Percentiles rank a stretch among this genome's conserved stretches.
Conservation (phyloP, 345 rosid genomes). For the Clausena lansium region DNA sequence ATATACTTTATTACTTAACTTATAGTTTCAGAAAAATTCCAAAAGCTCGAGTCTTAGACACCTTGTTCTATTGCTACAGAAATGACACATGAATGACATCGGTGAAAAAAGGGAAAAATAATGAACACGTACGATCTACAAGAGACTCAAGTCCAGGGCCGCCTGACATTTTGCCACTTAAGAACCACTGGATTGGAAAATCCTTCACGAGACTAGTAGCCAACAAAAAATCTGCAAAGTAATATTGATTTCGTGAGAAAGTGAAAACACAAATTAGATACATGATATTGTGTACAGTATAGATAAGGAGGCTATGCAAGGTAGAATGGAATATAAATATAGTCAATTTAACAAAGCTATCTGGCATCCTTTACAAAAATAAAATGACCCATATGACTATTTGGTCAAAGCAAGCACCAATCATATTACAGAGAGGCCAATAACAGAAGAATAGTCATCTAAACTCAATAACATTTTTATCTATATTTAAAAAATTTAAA, state of each 20-base stretch:
- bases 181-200: neutral
- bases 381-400: neutral
- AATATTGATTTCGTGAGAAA: neutral
- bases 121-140: constrained; percentile 60
- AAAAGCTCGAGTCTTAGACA: neutral
- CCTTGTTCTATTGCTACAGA: too few relatives aligned
- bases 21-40: neutral
- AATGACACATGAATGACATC: neutral
- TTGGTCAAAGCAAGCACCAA: neutral
- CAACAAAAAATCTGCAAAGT: constrained; percentile 10
- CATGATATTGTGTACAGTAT: neutral
- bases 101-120: neutral
- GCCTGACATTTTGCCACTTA: constrained; percentile 44
- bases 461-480: neutral
- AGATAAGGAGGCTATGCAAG: neutral
- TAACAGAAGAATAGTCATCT: neutral
- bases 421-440: neutral
- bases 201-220: neutral
- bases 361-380: neutral
- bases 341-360: neutral
- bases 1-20: neutral
- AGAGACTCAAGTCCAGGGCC: constrained; percentile 79
- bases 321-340: neutral
- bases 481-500: neutral
- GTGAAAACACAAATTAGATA: neutral